Conservation (phyloP, 768 basidiomycete species). For the Lactarius pseudohatsudake region DNA sequence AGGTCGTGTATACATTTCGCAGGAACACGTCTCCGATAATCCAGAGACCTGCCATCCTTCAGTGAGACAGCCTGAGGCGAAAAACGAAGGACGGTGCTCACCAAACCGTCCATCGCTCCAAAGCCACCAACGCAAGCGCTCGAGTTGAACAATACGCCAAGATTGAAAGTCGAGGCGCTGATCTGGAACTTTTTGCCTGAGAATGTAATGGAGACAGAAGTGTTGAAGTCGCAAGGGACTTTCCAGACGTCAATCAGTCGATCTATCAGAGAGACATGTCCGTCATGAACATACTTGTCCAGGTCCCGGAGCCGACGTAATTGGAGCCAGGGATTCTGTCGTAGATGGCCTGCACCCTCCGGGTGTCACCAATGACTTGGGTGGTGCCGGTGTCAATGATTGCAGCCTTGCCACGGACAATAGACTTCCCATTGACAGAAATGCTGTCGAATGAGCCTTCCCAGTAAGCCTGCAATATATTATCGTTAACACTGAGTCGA, state of each 20-base stretch:
- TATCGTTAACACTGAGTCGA: slow-evolving; percentile 31
- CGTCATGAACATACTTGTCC: neutral
- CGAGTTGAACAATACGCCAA: neutral
- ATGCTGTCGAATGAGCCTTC: slow-evolving; percentile 32
- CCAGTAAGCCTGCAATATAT: slow-evolving; percentile 21
- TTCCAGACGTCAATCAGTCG: neutral
- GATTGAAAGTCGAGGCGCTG: neutral
- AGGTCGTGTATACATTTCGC: neutral
- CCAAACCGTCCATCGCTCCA: neutral
- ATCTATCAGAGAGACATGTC: neutral
- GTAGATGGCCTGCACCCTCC: neutral
- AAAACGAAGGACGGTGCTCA: neutral
- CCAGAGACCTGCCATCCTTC: neutral
- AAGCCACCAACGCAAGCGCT: neutral
- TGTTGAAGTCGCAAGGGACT: neutral
- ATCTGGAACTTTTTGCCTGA: neutral
- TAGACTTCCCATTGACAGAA: slow-evolving; percentile 29
- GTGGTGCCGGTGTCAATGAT: slow-evolving; percentile 39
- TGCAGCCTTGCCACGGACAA: slow-evolving; percentile 20
- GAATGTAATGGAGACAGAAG: neutral
- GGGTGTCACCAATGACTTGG: slow-evolving; percentile 30
- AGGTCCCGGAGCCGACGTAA: neutral
- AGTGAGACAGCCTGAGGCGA: neutral
- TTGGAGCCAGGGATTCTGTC: neutral
- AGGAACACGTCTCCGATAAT: neutral